Evolutionary conservation across 2,329 filamentous ascomycete species (phyloP).

Genomic region (Penicillium expansum): DNA sequence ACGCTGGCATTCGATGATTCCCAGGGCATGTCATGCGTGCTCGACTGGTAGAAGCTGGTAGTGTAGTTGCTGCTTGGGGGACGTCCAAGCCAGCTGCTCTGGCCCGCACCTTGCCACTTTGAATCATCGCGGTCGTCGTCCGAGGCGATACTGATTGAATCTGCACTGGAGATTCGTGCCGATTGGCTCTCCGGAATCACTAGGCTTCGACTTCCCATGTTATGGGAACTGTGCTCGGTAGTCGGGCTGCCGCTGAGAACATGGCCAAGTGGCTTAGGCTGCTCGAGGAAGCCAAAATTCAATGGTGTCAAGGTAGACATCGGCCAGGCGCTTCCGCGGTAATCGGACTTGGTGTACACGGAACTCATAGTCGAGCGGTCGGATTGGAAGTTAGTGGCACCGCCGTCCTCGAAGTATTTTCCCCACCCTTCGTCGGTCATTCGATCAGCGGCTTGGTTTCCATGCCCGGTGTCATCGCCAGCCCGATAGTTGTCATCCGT

Average conservation of each 20-base stretch:
- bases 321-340: slow-evolving; percentile 43
- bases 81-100: slow-evolving; percentile 34
- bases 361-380: slow-evolving; percentile 28
- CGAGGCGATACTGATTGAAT: slow-evolving; percentile 40
- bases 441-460: slow-evolving; percentile 35
- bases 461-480: slow-evolving; percentile 11
- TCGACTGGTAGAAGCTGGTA: slow-evolving; percentile 37
- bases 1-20: slow-evolving; percentile 11
- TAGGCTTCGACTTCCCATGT: slow-evolving; percentile 29
- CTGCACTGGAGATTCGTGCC: slow-evolving; percentile 45
- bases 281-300: slow-evolving; percentile 38
- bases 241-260: slow-evolving; percentile 46
- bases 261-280: slow-evolving; percentile 39
- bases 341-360: slow-evolving; percentile 35
- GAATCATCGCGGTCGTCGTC: slow-evolving; percentile 37
- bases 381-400: slow-evolving; percentile 27
- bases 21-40: slow-evolving; percentile 23
- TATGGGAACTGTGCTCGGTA: slow-evolving; percentile 33
- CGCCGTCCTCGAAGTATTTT: slow-evolving; percentile 47
- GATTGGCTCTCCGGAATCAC: slow-evolving; percentile 41
- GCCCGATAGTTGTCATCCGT: slow-evolving; percentile 22
- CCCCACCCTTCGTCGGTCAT: slow-evolving; percentile 50
- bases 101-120: slow-evolving; percentile 24
- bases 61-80: slow-evolving; percentile 45
- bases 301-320: slow-evolving; percentile 36